Base-by-base conservation (phyloP, 148 eudicot genomes). In the Rhododendron williamsianum region DNA sequence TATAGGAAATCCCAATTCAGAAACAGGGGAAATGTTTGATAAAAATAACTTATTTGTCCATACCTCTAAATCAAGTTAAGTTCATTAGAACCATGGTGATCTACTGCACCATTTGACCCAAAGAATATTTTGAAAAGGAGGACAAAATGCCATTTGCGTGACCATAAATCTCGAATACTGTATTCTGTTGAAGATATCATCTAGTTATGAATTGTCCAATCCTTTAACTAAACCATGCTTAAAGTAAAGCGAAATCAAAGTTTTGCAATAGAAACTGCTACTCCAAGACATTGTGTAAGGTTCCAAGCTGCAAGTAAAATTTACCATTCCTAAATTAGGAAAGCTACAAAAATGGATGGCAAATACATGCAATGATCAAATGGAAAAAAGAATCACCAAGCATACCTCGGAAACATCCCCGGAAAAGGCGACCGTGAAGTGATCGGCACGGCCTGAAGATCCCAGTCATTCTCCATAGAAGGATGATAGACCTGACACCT, bases 401-500 rank as follows among this genome's bases (percentile, higher is more conserved):
- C 56, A 78, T 92, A 96, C 99, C 99, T 94, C 0, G 96, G 92
- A 84, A 95, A 92, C 82, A 91, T 91, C 43, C 92, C 93, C 1
- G 94, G 90, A 67, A 87, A 83, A 84, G 94, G 90, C 30, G 93
- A 91, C 90, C 92, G 87, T 19, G 96, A 90, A 45, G 96, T 92
- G 86, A 96, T 91, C 1, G 99, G 92, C 54, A 95, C 92, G 11
- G 94, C 99, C 80, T 96, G 98, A 74, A 96, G 90, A 93, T 96
- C 99, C 99, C 98, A 96, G 67, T 93, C 96, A 89, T 56, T 88
- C 88, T 96, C 99, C 98, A 94, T 93, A 36, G 91, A 73, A 33
- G 98, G 92, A 83, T 96, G 94, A 91, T 93, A 94, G 74, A 96
- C 94, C 60, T 96, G 96, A 77, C 99, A 95, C 87, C 99, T 95